A percentile compares a stretch with the other conserved stretches of the same genome.
These are phyloP conservation scores for Polygonum aviculare DNA, from an alignment of 148 eudicot genomes.

Conservation along the genomic window DNA sequence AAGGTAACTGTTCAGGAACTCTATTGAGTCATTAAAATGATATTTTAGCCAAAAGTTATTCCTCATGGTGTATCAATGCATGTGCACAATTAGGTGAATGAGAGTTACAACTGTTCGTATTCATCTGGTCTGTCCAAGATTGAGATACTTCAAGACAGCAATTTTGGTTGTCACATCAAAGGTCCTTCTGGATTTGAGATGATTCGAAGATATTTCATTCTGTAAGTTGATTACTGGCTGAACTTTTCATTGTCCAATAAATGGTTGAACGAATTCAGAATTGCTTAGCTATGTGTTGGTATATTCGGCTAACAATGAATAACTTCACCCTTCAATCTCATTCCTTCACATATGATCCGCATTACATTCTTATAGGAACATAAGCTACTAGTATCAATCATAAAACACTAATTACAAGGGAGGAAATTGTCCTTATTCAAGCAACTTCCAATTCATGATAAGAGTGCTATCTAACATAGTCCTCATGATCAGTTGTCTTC, in stretches of 20 bases:
- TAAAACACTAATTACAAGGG: not conserved
- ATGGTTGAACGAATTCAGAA: not conserved
- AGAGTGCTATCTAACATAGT: not conserved
- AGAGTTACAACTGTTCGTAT: constrained; percentile 97
- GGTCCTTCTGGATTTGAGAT: constrained; percentile 75
- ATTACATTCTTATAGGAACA: not conserved
- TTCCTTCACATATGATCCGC: not conserved
- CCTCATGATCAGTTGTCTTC: not conserved
- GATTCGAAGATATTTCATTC: constrained; percentile 63
- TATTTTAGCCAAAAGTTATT: not conserved
- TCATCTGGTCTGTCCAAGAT: constrained; percentile 66
- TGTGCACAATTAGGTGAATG: constrained; percentile 52
- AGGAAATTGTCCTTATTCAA: not conserved
- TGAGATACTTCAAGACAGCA: constrained; percentile 54
- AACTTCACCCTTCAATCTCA: not conserved
- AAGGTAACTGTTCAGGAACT: constrained; percentile 34
- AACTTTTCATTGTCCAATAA: not conserved
- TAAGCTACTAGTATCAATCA: not conserved
- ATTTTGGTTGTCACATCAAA: constrained; percentile 68
- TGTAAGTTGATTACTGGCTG: constrained; percentile 45
- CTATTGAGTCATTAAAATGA: not conserved
- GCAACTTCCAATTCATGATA: not conserved
- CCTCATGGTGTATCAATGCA: not conserved
- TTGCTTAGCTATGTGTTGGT: not conserved
- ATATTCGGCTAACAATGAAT: not conserved